Evolutionary conservation across 805 yeast genomes (phyloP).

Genomic region (Wickerhamiella cacticola): DNA sequence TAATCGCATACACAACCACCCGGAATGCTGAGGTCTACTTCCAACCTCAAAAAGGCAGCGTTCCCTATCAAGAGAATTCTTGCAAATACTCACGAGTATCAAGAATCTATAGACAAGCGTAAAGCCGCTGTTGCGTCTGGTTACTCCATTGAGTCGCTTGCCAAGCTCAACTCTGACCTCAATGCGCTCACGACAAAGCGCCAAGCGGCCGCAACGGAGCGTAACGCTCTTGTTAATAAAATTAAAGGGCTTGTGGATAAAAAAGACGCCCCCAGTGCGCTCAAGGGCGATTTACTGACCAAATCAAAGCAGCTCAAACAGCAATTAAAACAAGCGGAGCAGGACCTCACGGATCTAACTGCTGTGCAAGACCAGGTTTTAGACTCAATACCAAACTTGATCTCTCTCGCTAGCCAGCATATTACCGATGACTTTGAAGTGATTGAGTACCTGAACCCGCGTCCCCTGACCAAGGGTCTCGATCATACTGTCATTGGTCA

Average conservation of each 20-base stretch:
- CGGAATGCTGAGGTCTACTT: constrained; percentile 13
- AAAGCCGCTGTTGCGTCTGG: constrained; percentile 17
- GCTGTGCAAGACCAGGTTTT: constrained; percentile 15
- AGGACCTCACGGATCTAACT: constrained; percentile 13
- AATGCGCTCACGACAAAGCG: constrained; percentile 13
- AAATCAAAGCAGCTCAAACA: constrained; percentile 18
- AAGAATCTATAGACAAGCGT: constrained; percentile 22
- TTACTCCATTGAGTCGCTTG: constrained; percentile 21
- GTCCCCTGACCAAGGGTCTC: not conserved
- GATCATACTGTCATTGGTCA: constrained; percentile 69
- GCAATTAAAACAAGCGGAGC: constrained; percentile 17
- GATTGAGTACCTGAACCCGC: constrained; percentile 20
- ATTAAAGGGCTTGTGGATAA: constrained; percentile 11
- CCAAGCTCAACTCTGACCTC: constrained; percentile 20
- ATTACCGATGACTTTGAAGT: constrained; percentile 18
- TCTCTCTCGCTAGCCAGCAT: constrained; percentile 20
- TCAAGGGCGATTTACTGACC: constrained; percentile 19
- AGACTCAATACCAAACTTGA: constrained; percentile 28
- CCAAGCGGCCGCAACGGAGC: constrained; percentile 19
- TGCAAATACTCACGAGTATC: constrained; percentile 17
- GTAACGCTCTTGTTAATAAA: constrained; percentile 15
- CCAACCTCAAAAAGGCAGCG: constrained; percentile 19
- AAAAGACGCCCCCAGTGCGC: constrained; percentile 12
- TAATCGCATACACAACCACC: no score
- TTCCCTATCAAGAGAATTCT: constrained; percentile 20